Evolutionary conservation across 805 yeast genomes (phyloP).

Genomic region (Yamadazyma endophytica): DNA sequence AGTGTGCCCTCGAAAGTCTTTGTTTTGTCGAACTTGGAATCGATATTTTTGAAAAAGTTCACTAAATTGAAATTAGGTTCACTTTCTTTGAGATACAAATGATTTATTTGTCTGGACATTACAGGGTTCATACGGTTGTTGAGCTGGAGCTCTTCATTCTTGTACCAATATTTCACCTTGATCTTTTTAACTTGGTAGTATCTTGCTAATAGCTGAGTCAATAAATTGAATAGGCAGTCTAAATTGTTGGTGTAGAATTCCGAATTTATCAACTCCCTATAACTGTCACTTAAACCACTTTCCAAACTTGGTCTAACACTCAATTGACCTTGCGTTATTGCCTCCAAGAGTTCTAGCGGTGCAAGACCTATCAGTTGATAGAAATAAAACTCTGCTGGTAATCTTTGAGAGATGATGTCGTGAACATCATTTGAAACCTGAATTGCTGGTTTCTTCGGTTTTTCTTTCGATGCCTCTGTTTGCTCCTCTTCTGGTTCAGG

Average conservation of each 20-base stretch:
- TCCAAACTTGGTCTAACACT: constrained; percentile 66
- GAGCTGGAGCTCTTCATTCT: constrained; percentile 38
- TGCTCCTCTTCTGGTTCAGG: constrained; percentile 14
- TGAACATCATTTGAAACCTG: constrained; percentile 75
- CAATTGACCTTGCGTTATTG: constrained; percentile 60
- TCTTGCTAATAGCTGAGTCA: constrained; percentile 73
- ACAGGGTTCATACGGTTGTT: constrained; percentile 55
- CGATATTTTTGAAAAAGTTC: constrained; percentile 18
- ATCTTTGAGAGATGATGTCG: constrained; percentile 74
- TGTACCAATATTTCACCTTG: constrained; percentile 52
- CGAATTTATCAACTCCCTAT: constrained; percentile 49
- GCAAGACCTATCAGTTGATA: constrained; percentile 77
- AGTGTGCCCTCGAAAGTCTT: constrained; percentile 21
- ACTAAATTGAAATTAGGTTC: constrained; percentile 18
- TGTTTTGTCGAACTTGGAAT: constrained; percentile 14
- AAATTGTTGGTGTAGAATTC: constrained; percentile 46
- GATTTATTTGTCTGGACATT: constrained; percentile 33
- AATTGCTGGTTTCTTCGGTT: constrained; percentile 5
- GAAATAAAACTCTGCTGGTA: constrained; percentile 82
- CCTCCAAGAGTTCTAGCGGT: constrained; percentile 58
- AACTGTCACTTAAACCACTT: constrained; percentile 54
- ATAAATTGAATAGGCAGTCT: constrained; percentile 59
- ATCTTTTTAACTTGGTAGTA: constrained; percentile 77
- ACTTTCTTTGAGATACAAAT: constrained; percentile 14
- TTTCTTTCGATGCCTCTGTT: background rate